phyloP scores from a whole-genome alignment of 257 asterid species.

The Vinca minor region DNA sequence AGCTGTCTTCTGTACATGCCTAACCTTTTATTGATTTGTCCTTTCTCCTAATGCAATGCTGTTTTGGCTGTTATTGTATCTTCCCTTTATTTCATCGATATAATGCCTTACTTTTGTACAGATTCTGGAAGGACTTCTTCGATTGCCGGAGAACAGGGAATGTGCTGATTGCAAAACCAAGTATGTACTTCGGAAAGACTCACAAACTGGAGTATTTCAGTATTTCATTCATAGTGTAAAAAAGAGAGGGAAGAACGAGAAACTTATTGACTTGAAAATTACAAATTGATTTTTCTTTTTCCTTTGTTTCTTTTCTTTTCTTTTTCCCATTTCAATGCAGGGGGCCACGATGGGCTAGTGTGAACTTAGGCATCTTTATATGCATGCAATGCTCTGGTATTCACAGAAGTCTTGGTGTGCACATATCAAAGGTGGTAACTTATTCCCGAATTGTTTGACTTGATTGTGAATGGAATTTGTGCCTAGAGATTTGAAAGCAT shows the following conservation, averaged over 20 bases:
- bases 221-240: conserved; percentile 4
- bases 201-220: neutral
- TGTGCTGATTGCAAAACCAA: conserved; percentile 98
- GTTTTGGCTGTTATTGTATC: neutral
- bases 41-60: neutral
- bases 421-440: conserved; percentile 83
- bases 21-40: neutral
- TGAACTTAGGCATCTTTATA: conserved; percentile 90
- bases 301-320: too few species aligned
- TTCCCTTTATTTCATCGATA: neutral
- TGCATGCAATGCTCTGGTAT: conserved; percentile 99
- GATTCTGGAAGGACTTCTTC: conserved; percentile 95
- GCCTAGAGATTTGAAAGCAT: neutral
- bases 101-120: conserved; percentile 30
- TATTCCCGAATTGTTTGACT: conserved; percentile 5
- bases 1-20: neutral
- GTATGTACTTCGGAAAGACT: conserved; percentile 32
- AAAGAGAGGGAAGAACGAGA: neutral
- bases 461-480: neutral
- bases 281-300: neutral
- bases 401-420: conserved; percentile 99
- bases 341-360: conserved; percentile 99
- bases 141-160: conserved; percentile 96
- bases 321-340: conserved; percentile 32
- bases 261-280: conserved; percentile 1